These are phyloP conservation scores for Ogataea hybrid DNA, from an alignment of 1,139 yeast genomes.

Conservation along the genomic window DNA sequence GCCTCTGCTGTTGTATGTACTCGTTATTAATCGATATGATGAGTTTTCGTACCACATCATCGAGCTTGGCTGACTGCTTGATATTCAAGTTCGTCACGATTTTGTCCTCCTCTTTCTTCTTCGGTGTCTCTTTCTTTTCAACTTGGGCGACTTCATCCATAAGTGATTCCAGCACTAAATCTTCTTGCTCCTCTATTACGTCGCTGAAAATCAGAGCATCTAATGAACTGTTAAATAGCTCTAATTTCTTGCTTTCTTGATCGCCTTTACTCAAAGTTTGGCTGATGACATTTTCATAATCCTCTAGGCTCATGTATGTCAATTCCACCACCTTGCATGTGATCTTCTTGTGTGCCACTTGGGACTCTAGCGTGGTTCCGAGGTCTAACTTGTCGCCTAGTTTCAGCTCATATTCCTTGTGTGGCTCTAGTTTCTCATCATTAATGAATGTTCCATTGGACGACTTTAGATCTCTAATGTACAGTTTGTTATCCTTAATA, in stretches of 20 bases:
- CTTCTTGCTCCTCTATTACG: constrained; percentile 37
- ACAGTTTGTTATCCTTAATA: constrained; percentile 58
- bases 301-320: constrained; percentile 38
- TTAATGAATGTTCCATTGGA: constrained; percentile 95
- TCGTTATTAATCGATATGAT: constrained; percentile 33
- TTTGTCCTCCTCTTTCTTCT: constrained; percentile 1
- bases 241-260: constrained; percentile 25
- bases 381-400: constrained; percentile 80
- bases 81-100: constrained; percentile 25
- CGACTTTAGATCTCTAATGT: constrained; percentile 81
- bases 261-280: constrained; percentile 24
- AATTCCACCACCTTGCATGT: constrained; percentile 73
- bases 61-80: constrained; percentile 27
- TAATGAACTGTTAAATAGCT: constrained; percentile 44
- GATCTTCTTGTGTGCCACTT: constrained; percentile 79
- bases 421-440: constrained; percentile 64
- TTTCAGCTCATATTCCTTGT: constrained; percentile 53
- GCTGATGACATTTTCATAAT: constrained; percentile 25
- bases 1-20: constrained; percentile 33
- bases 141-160: constrained; percentile 15
- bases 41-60: constrained; percentile 31
- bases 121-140: constrained; percentile 5
- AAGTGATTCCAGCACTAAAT: constrained; percentile 24
- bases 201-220: constrained; percentile 84
- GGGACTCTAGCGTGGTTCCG: constrained; percentile 89